Conservation (phyloP, 2,329 filamentous ascomycete species). For the Phoma herbarum region DNA sequence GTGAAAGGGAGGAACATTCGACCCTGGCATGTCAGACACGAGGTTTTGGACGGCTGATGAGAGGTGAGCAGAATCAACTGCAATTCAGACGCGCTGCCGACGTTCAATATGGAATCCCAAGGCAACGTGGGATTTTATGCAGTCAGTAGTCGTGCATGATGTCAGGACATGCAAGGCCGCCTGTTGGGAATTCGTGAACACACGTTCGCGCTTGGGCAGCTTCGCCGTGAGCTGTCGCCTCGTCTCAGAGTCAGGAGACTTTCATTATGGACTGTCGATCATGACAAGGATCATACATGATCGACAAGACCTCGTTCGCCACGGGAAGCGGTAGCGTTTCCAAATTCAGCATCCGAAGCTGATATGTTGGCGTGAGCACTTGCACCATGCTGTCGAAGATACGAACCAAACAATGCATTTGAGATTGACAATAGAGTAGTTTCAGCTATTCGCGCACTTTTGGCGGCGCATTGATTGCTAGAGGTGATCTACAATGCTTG, state of each 20-base stretch:
- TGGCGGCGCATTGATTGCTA: not conserved
- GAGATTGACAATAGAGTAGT: not conserved
- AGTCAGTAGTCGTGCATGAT: not conserved
- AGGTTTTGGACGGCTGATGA: too few species aligned
- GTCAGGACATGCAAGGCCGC: not conserved
- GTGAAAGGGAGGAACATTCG: constrained; percentile 7
- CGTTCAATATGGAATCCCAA: not conserved
- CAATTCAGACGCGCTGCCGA: not conserved
- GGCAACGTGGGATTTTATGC: not conserved
- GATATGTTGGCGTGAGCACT: not conserved
- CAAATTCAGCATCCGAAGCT: constrained; percentile 4
- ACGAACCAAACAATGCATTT: not conserved
- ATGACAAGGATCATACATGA: constrained; percentile 4
- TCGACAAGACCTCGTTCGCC: constrained; percentile 8
- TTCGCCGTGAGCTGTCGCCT: constrained; percentile 6
- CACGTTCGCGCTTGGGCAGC: constrained; percentile 5
- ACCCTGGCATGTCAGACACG: not conserved
- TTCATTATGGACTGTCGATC: constrained; percentile 16
- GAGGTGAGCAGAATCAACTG: not conserved
- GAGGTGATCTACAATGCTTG: constrained; percentile 2
- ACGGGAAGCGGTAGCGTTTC: constrained; percentile 8
- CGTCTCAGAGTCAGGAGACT: constrained; percentile 14
- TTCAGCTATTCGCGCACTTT: not conserved
- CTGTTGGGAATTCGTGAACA: not conserved
- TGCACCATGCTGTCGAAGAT: not conserved